Base-by-base conservation (phyloP, 1,284 basidiomycete genomes). In the Boletus semigastroideus region DNA sequence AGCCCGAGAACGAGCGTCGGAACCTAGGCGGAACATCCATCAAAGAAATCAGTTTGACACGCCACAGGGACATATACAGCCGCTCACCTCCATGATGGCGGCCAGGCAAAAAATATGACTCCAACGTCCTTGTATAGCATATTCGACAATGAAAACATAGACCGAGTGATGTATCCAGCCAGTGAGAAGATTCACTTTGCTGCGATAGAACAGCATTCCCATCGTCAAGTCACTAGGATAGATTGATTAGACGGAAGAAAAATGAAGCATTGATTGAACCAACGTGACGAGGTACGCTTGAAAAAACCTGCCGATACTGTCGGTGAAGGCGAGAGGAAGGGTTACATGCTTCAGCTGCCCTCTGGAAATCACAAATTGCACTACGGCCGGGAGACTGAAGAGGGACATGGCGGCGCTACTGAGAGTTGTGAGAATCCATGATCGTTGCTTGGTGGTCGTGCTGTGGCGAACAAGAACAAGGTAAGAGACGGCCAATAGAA, bases 91-190 rank as follows among this genome's bases (percentile, higher is more conserved):
- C 83, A 85, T 83, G 34, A 75, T 57, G 3, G 74, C 72, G 5
- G 66, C 73, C 12, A 79, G 58, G 42, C 74, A 69, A 58, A 84
- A 84, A 14, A 83, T 66, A 44, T 77, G 73, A 5, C 74, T 63
- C 71, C 75, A 76, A 3, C 58, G 62, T 7, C 62, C 57, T 34
- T 72, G 66, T 19, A 77, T 63, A 2, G 77, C 62, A 56, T 77
- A 66, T 41, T 78, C 69, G 54, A 80, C 76, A 17, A 85, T 63
- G 27, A 70, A 64, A 37, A 82, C 65, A 60, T 84, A 85, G 11
- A 77, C 64, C 1, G 70, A 65, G 61, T 85, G 83, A 57, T 85
- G 83, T 25, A 82, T 66, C 83, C 83, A 84, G 7, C 83, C 83
- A 1, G 80, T 82, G 20, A 82, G 61, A 1, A 81, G 46, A 27